Base-by-base conservation (phyloP, 164 flowering plant genomes). In the Taxillus chinensis region DNA sequence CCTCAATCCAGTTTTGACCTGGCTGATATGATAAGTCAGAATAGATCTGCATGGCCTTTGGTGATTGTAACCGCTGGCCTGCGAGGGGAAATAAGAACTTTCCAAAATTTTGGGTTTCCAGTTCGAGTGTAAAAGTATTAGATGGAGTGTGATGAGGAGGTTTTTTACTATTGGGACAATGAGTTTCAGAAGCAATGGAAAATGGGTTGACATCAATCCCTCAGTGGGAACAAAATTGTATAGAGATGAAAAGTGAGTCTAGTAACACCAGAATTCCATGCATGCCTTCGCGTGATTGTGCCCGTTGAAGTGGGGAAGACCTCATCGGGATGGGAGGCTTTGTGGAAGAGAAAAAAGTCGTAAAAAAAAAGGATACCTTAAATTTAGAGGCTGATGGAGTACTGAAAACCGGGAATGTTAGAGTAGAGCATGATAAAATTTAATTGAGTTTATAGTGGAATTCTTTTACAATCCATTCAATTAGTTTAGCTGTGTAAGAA, bases 21-120 rank as follows among this genome's bases (percentile, higher is more conserved):
- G 40, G 68, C 80, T 41, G 77, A 69, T 56, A 85, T 78, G 46
- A 7, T 76, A 37, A 72, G 41, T 41, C 81, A 73, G 15, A 75
- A 68, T 62, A 71, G 71, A 59, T 71, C 92, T 14, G 95, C 91
- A 16, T 87, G 92, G 96, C 91, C 93, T 39, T 73, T 95, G 93
- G 97, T 87, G 64, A 84, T 95, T 70, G 92, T 95, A 49, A 87
- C 97, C 52, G 99, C 95, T 12, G 86, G 95, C 53, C 83, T 83
- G 37, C 70, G 81, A 75, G 99, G 99, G 12, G 90, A 91, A 68
- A 82, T 95, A 62, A 80, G 79, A 74, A 77, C 86, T 60, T 95
- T 81, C 70, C 99, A 91, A 62, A 95, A 95, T 74, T 87, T 91
- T 73, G 99, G 99, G 57, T 69, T 89, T 75, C 96, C 99, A 0